A percentile compares a stretch with the other conserved stretches of the same genome.
Evolutionary conservation across 2,329 filamentous ascomycete genomes (phyloP).

Genomic region (Dothideomycetes sp.): DNA sequence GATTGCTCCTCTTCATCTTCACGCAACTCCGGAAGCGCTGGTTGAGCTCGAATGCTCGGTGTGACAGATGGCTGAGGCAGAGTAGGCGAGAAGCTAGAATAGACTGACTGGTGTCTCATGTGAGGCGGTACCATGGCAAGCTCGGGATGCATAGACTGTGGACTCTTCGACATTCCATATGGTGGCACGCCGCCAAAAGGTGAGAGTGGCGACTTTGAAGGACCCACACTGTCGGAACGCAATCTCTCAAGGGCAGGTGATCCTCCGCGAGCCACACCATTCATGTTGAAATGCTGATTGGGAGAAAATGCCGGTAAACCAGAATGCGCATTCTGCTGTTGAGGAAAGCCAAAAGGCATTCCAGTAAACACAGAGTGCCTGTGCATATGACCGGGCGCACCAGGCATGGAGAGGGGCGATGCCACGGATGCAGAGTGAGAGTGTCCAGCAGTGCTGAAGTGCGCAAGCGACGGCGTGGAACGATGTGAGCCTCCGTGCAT

Average conservation of each 20-base stretch:
- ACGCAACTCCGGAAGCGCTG: constrained; percentile 56
- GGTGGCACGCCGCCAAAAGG: constrained; percentile 35
- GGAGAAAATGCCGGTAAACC: constrained; percentile 30
- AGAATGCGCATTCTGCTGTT: constrained; percentile 50
- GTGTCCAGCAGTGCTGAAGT: constrained; percentile 37
- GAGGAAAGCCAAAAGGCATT: constrained; percentile 53
- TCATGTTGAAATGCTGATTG: constrained; percentile 12
- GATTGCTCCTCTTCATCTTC: constrained; percentile 56
- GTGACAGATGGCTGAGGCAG: constrained; percentile 18
- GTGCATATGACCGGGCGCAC: constrained; percentile 47
- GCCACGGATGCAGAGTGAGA: constrained; percentile 51
- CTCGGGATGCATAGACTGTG: constrained; percentile 1
- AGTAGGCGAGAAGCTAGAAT: constrained; percentile 17
- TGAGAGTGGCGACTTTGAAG: constrained; percentile 40
- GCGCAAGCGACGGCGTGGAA: constrained; percentile 35
- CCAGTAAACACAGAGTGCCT: constrained; percentile 57
- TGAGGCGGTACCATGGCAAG: constrained; percentile 8
- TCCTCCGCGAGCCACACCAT: constrained; percentile 26
- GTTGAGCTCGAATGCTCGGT: constrained; percentile 39
- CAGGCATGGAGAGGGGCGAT: constrained; percentile 62
- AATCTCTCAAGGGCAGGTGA: constrained; percentile 28
- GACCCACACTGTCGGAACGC: constrained; percentile 22
- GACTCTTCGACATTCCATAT: constrained; percentile 4
- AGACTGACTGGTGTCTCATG: constrained; percentile 10
- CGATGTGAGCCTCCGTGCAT: constrained; percentile 9